Base-by-base conservation (phyloP, 495 filamentous ascomycete species). In the Tetracladium setigerum region DNA sequence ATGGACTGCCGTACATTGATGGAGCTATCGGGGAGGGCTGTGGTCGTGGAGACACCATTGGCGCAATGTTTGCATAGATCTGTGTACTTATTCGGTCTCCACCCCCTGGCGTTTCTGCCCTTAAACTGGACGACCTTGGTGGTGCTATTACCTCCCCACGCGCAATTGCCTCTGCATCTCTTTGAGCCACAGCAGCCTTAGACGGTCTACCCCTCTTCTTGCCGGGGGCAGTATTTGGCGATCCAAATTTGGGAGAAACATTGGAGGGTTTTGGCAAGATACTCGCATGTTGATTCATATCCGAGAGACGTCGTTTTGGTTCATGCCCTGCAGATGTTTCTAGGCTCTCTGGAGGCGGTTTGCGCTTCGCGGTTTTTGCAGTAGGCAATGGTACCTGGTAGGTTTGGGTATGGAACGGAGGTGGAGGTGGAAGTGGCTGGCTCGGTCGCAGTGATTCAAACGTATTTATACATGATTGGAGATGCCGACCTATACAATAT, bases 181-280 rank as follows among this genome's bases (percentile, higher is more conserved):
- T 66, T 16, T 68, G 65, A 49, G 79, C 74, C 4, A 67, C 61
- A 45, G 79, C 77, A 41, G 68, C 71, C 59, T 80, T 80, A 52
- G 69, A 77, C 41, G 78, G 78, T 11, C 78, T 70, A 13, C 78
- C 78, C 36, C 81, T 70, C 48, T 74, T 77, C 68, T 83, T 82
- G 45, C 73, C 72, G 31, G 69, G 70, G 11, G 41, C 37, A 8
- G 18, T 30, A 31, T 22, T 22, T 40, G 44, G 44, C 17, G 37
- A 30, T n/a, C 30, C 11, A 15, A 46, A 43, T n/a, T 37, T 17
- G 7, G 51, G 51, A 27, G 56, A 55, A 15, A 46, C 52, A 38
- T 57, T 54, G 13, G 53, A 50, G 9, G 52, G 52, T 34, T 53
- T 57, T 10, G 57, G 57, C 14, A 34, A 39, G 24, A 60, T 53